These are phyloP conservation scores for Deinandra increscens DNA, from an alignment of 129 eudicot species.

Conservation along the genomic window DNA sequence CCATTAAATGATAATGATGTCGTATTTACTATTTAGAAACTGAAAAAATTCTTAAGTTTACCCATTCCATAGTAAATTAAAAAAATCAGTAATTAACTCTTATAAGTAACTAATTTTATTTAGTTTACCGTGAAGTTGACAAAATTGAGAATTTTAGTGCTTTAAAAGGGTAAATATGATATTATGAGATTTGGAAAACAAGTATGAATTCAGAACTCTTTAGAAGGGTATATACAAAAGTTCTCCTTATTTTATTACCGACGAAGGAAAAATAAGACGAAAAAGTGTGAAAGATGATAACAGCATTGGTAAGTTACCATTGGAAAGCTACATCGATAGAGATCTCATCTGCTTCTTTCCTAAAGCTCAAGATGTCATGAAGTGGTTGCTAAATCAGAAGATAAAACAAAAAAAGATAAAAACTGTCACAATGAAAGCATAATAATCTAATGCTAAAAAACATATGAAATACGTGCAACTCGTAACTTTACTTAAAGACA, in stretches of 20 bases:
- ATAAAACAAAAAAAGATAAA: conserved; percentile 8
- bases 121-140: neutral
- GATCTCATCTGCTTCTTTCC: conserved; percentile 68
- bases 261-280: conserved; percentile 4
- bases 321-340: conserved; percentile 84
- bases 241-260: neutral
- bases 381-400: conserved; percentile 73
- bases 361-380: conserved; percentile 80
- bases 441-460: conserved; percentile 2
- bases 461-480: neutral
- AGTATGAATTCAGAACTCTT: neutral
- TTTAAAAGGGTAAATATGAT: neutral
- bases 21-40: neutral
- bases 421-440: conserved; percentile 21
- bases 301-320: conserved; percentile 46
- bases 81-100: neutral
- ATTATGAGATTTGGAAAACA: neutral
- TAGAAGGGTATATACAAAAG: neutral
- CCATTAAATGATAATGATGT: neutral
- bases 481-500: neutral
- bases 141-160: neutral
- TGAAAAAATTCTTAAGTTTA: neutral
- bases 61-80: neutral
- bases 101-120: neutral
- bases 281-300: neutral